Base-by-base conservation (phyloP, 2,329 filamentous ascomycete species). In the Colletotrichum sp. region DNA sequence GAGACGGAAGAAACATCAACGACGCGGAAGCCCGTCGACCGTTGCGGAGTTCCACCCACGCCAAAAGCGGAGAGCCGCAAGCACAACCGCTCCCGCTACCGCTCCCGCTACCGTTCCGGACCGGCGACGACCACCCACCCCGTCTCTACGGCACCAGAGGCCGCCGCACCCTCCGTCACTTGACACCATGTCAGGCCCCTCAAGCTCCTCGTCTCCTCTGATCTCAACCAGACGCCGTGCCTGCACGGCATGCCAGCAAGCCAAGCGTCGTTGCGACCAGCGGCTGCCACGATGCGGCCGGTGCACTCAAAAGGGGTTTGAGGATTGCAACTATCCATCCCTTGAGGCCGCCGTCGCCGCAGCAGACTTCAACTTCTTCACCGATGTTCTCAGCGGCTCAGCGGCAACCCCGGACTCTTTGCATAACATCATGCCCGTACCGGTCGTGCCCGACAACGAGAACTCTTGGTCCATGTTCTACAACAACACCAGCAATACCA, bases 241-340 rank as follows among this genome's bases (percentile, higher is more conserved):
- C 2, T 85, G 83, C 61, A 75, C 80, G 1, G 76, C 78, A 29
- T 85, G 83, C 75, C 80, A 82, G 18, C 79, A 76, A 55, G 79
- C 83, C 8, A 85, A 85, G 74, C 79, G 83, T 15, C 81, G 82
- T 64, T 85, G 83, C 73, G 81, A 81, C 67, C 84, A 83, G 71
- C 74, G 78, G 12, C 71, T 80, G 2, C 82, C 82, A 4, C 66
- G 77, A 5, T 84, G 83, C 55, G 79, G 78, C 64, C 78, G 83
- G 24, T 84, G 83, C 47, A 57, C 75, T n/a, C 73, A 78, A 47
- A 80, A 77, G 65, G 76, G 77, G 18, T 27, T 81, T 34, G 75
- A 72, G 7, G 31, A 69, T 21, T 80, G 79, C 72, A 69, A 75
- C n/a, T 81, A 80, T 55, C 77, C 76, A 16, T 72, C 73, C 18